These are phyloP conservation scores for Plasmodium falciparum DNA, from an alignment of 169 alveolate species.

Conservation along the genomic window DNA sequence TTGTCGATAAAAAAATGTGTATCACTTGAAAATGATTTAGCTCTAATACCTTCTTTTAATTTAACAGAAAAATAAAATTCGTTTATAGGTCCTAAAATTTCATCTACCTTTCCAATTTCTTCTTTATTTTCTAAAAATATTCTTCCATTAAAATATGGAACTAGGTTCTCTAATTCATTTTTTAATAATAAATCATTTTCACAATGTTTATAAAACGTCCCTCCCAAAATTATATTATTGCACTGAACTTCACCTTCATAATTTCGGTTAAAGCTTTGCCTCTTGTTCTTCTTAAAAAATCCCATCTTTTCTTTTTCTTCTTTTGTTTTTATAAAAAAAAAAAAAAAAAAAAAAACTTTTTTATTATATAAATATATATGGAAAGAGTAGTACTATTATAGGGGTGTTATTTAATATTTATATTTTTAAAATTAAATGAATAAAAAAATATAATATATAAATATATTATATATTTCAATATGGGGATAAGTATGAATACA, in stretches of 20 bases:
- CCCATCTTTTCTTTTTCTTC: constrained; percentile 18
- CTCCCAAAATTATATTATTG: constrained; percentile 84
- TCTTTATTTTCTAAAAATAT: constrained; percentile 94
- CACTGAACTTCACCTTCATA: constrained; percentile 26
- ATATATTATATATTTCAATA: too few relatives aligned
- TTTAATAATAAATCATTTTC: constrained; percentile 93
- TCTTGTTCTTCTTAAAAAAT: constrained; percentile 29
- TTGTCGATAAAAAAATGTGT: constrained; percentile 88
- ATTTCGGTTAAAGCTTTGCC: constrained; percentile 19
- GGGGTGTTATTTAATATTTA: too few relatives aligned
- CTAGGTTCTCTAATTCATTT: constrained; percentile 89
- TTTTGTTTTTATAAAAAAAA: neutral
- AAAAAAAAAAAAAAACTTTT: too few relatives aligned
- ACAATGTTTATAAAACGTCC: constrained; percentile 92
- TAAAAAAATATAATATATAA: too few relatives aligned
- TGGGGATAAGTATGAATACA: too few relatives aligned
- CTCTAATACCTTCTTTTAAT: constrained; percentile 89
- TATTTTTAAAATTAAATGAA: too few relatives aligned
- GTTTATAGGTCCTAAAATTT: constrained; percentile 95
- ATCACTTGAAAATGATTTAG: constrained; percentile 86
- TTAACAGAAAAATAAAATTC: constrained; percentile 92
- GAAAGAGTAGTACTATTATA: too few relatives aligned
- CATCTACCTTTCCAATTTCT: constrained; percentile 96
- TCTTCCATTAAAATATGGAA: constrained; percentile 96
- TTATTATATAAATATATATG: too few relatives aligned